phyloP scores from a whole-genome alignment of 305 asterid genomes.

The Fraxinus ornus region DNA sequence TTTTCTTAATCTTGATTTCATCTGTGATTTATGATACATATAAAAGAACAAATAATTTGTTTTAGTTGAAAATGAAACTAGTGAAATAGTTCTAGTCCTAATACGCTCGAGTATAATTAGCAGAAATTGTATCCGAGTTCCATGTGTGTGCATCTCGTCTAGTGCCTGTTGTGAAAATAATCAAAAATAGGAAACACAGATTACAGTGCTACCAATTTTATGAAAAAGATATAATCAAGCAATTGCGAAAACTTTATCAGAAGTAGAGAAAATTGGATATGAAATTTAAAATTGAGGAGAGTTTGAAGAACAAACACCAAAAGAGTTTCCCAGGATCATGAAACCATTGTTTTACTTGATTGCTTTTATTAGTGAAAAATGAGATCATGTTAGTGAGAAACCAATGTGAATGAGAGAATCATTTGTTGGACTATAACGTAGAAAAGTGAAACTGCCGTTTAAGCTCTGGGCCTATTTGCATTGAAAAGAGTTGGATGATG shows the following conservation, averaged over 20 bases:
- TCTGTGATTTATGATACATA: neutral
- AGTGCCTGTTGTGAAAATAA: neutral
- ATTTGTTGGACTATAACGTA: neutral
- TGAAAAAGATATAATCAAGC: neutral
- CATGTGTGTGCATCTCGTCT: neutral
- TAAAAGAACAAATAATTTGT: neutral
- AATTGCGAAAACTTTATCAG: neutral
- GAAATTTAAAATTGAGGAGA: neutral
- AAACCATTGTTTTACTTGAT: neutral
- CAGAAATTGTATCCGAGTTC: neutral
- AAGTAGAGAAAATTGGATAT: neutral
- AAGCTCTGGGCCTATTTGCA: neutral
- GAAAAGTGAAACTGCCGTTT: neutral
- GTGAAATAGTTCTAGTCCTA: neutral
- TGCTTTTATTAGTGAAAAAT: neutral
- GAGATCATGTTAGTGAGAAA: neutral
- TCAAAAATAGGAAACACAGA: neutral
- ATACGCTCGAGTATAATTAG: neutral
- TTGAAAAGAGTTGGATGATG: neutral
- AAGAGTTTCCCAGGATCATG: neutral
- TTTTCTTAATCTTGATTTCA: neutral
- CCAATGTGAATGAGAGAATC: neutral
- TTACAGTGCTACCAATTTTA: neutral
- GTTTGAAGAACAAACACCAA: neutral
- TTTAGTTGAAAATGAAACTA: neutral